Conservation (phyloP, 371 early-diverging fungal genomes). For the Smittium culicis region DNA sequence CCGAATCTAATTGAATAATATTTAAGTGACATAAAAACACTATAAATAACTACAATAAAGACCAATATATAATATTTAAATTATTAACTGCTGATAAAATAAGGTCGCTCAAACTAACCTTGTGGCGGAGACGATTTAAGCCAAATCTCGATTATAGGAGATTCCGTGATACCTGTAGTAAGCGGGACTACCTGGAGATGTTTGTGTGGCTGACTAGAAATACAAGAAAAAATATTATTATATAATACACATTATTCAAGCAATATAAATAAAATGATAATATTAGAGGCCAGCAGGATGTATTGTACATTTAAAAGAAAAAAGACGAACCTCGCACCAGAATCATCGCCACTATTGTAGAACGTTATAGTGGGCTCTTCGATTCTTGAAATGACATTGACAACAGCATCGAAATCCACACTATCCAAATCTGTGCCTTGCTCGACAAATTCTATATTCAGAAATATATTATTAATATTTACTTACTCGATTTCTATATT, state of each 20-base stretch:
- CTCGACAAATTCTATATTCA: conserved; percentile 17
- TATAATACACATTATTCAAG: not conserved
- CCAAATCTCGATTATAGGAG: conserved; percentile 22
- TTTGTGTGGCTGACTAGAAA: conserved; percentile 30
- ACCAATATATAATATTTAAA: too few relatives aligned
- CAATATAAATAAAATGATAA: too few relatives aligned
- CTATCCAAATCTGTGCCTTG: conserved; percentile 25
- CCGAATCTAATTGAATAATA: conserved; percentile 1
- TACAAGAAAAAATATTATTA: not conserved
- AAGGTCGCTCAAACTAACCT: too few relatives aligned
- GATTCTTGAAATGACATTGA: conserved; percentile 12
- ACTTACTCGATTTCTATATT: not conserved
- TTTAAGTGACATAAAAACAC: too few relatives aligned
- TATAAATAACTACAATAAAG: too few relatives aligned
- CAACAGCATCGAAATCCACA: conserved; percentile 24
- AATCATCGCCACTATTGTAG: conserved; percentile 31
- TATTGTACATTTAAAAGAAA: not conserved
- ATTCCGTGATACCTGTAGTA: conserved; percentile 16
- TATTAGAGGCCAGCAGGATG: too few relatives aligned
- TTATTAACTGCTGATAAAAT: too few relatives aligned
- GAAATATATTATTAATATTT: not conserved
- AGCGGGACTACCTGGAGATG: conserved; percentile 30
- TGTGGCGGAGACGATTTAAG: conserved; percentile 12
- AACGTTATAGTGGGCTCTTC: conserved; percentile 23
- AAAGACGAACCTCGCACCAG: conserved; percentile 17